Percentiles rank a stretch among this genome's conserved stretches.
phyloP scores from a whole-genome alignment of 2,329 filamentous ascomycete genomes.

The Metarhizium sp. region DNA sequence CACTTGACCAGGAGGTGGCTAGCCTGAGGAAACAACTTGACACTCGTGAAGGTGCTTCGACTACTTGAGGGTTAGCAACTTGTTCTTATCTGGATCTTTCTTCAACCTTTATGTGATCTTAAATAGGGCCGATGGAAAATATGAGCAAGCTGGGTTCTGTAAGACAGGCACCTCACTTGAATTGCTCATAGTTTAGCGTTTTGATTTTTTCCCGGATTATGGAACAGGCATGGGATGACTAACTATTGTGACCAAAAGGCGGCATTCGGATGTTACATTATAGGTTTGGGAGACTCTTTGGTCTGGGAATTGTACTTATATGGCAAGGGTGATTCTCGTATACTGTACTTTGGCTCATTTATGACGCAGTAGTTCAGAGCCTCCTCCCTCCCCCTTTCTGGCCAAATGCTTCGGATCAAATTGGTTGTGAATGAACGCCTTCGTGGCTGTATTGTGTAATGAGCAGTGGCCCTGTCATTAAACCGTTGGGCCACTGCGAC shows the following conservation, averaged over 20 bases:
- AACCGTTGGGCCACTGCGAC: too few species aligned
- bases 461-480: too few species aligned
- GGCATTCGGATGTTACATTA: conserved; percentile 16
- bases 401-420: background rate
- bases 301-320: conserved; percentile 1
- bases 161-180: background rate
- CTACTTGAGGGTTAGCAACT: background rate
- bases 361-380: background rate
- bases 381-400: background rate
- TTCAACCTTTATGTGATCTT: background rate
- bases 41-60: conserved; percentile 16
- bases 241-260: conserved; percentile 20
- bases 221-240: conserved; percentile 16
- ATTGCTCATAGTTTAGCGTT: conserved; percentile 1
- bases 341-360: background rate
- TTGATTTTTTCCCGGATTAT: conserved; percentile 14
- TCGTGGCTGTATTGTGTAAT: too few species aligned
- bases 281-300: background rate
- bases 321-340: background rate
- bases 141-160: background rate
- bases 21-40: conserved; percentile 25
- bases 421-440: too few species aligned
- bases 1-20: conserved; percentile 24
- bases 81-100: background rate
- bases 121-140: background rate